These are phyloP conservation scores for Termitomyces sp. DNA, from an alignment of 768 basidiomycete species.

Conservation along the genomic window DNA sequence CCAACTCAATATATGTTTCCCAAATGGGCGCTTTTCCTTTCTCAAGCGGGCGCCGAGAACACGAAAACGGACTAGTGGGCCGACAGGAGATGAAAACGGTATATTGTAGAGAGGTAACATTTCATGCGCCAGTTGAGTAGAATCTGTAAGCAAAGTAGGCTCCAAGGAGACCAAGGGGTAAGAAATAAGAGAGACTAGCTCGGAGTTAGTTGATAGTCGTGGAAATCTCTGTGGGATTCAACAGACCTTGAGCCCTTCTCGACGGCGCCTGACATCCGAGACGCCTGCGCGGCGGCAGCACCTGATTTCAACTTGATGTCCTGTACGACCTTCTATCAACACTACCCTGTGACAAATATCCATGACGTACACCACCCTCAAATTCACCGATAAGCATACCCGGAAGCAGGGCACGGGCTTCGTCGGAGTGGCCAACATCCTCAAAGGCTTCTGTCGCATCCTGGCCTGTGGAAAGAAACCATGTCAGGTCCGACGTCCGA, in stretches of 20 bases:
- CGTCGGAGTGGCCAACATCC: slow-evolving; percentile 98
- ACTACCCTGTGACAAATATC: slow-evolving; percentile 3
- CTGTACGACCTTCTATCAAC: slow-evolving; percentile 25
- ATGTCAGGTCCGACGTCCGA: slow-evolving; percentile 11
- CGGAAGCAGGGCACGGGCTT: slow-evolving; percentile 82
- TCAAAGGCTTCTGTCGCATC: slow-evolving; percentile 99
- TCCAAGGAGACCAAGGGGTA: slow-evolving; percentile 73
- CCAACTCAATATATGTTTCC: slow-evolving; percentile 5
- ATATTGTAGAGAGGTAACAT: slow-evolving; percentile 13
- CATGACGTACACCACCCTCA: slow-evolving; percentile 61
- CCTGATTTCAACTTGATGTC: slow-evolving; percentile 48
- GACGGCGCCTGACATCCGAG: slow-evolving; percentile 45
- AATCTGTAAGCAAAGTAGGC: slow-evolving; percentile 88
- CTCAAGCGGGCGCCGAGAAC: background rate
- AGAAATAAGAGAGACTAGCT: slow-evolving; percentile 71
- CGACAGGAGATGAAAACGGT: slow-evolving; percentile 7
- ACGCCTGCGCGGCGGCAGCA: slow-evolving; percentile 40
- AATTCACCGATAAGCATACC: slow-evolving; percentile 81
- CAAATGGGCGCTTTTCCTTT: background rate
- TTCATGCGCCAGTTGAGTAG: slow-evolving; percentile 50
- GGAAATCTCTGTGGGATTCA: slow-evolving; percentile 7
- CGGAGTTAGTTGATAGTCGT: slow-evolving; percentile 2
- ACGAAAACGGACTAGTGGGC: background rate
- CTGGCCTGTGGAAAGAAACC: slow-evolving; percentile 49
- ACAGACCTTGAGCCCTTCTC: slow-evolving; percentile 68